Conservation (phyloP, 129 eudicot genomes). For the Dittrichia graveolens region DNA sequence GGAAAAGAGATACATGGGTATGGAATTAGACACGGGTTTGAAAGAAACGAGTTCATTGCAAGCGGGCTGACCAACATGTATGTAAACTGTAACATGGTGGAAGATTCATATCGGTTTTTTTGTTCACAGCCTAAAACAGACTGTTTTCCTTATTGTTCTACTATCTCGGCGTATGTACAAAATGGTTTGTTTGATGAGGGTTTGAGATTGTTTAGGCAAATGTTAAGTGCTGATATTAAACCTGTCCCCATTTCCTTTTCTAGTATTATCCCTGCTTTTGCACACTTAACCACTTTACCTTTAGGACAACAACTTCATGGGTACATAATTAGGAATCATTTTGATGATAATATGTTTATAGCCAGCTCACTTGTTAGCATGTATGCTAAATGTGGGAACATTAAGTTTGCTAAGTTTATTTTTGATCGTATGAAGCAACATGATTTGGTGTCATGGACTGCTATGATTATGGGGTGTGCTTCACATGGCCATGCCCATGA, state of each 20-base stretch:
- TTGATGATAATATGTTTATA: slow-evolving; percentile 55
- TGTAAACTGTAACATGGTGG: slow-evolving; percentile 59
- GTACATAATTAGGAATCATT: slow-evolving; percentile 51
- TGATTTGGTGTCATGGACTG: slow-evolving; percentile 72
- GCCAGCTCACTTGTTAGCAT: slow-evolving; percentile 81
- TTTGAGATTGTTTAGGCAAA: slow-evolving; percentile 57
- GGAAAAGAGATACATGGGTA: slow-evolving; percentile 91
- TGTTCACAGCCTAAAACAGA: slow-evolving; percentile 45
- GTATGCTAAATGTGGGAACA: slow-evolving; percentile 84
- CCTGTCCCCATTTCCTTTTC: slow-evolving; percentile 58
- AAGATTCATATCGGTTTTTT: slow-evolving; percentile 60
- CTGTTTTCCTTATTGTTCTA: slow-evolving; percentile 69
- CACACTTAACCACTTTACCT: slow-evolving; percentile 61
- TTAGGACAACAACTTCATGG: slow-evolving; percentile 79
- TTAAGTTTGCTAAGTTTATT: slow-evolving; percentile 49
- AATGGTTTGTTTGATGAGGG: slow-evolving; percentile 77
- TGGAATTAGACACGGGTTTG: slow-evolving; percentile 58
- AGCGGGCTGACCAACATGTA: slow-evolving; percentile 79
- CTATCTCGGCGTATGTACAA: slow-evolving; percentile 65
- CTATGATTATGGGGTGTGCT: slow-evolving; percentile 86
- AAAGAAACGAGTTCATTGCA: slow-evolving; percentile 50
- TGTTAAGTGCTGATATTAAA: slow-evolving; percentile 50
- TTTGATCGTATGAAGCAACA: slow-evolving; percentile 54
- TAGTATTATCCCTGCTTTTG: slow-evolving; percentile 79
- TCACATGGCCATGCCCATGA: slow-evolving; percentile 61